phyloP scores from a whole-genome alignment of 2,329 filamentous ascomycete genomes.

The Cryphonectria japonica region DNA sequence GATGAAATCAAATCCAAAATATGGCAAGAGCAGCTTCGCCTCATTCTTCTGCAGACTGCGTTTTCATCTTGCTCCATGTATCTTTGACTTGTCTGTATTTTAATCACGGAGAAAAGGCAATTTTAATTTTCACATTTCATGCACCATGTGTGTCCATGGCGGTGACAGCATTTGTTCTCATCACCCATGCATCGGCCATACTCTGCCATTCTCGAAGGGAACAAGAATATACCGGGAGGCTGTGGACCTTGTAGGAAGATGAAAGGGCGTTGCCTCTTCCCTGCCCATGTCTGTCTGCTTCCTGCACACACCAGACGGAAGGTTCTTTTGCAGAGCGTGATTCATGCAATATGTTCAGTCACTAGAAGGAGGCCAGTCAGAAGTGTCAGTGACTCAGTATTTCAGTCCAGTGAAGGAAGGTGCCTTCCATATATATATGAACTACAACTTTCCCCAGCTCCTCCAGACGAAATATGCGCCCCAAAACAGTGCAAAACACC shows the following conservation, averaged over 20 bases:
- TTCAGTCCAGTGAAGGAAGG: background rate
- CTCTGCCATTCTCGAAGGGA: too few species aligned
- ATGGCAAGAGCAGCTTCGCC: background rate
- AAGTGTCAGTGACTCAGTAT: background rate
- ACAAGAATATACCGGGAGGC: too few species aligned
- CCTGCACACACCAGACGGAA: background rate
- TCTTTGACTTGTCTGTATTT: too few species aligned
- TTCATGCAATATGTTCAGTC: background rate
- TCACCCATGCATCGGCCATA: too few species aligned
- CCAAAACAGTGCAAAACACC: background rate
- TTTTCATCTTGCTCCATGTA: background rate
- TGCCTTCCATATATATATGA: background rate
- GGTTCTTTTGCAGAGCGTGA: background rate
- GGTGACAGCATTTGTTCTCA: too few species aligned
- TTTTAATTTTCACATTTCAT: background rate
- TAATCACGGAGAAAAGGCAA: too few species aligned
- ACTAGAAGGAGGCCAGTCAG: background rate
- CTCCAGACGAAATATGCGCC: background rate
- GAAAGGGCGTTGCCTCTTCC: background rate
- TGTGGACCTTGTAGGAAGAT: too few species aligned
- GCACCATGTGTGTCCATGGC: too few species aligned
- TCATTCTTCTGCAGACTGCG: background rate
- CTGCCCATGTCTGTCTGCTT: background rate
- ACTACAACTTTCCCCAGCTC: too few species aligned
- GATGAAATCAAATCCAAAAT: background rate